These are phyloP conservation scores for Alternaria incomplexa DNA, from an alignment of 2,329 filamentous ascomycete genomes.

Conservation along the genomic window DNA sequence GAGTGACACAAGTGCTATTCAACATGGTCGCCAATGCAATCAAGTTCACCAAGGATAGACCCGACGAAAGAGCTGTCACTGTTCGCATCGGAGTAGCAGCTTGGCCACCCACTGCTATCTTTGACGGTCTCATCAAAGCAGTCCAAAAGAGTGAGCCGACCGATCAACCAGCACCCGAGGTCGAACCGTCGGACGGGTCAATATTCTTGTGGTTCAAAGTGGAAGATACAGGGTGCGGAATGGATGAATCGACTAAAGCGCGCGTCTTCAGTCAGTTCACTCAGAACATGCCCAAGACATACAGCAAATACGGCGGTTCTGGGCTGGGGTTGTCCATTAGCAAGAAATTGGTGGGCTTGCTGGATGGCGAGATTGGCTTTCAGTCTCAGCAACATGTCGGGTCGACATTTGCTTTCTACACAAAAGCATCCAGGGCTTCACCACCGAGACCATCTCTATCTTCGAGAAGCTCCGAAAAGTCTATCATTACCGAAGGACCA, in stretches of 20 bases:
- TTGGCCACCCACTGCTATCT: background rate
- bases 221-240: constrained; percentile 5
- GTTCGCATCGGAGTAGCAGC: constrained; percentile 6
- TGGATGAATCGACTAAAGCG: constrained; percentile 2
- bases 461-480: background rate
- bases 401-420: constrained; percentile 34
- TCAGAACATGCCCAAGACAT: constrained; percentile 31
- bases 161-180: background rate
- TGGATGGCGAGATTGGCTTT: constrained; percentile 33
- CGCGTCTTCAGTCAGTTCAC: constrained; percentile 31
- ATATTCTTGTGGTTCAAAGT: constrained; percentile 4
- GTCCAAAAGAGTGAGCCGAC: background rate
- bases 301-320: constrained; percentile 29
- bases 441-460: background rate
- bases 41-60: constrained; percentile 32
- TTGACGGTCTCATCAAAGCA: constrained; percentile 1
- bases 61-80: constrained; percentile 16
- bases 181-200: background rate
- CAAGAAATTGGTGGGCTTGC: constrained; percentile 26
- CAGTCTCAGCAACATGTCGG: constrained; percentile 23
- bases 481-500: background rate
- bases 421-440: constrained; percentile 3
- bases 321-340: constrained; percentile 31
- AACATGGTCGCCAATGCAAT: constrained; percentile 37
- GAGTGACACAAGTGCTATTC: background rate